A percentile compares a stretch with the other conserved stretches of the same genome.
Conservation (phyloP, 768 basidiomycete species). For the Russula sp. region DNA sequence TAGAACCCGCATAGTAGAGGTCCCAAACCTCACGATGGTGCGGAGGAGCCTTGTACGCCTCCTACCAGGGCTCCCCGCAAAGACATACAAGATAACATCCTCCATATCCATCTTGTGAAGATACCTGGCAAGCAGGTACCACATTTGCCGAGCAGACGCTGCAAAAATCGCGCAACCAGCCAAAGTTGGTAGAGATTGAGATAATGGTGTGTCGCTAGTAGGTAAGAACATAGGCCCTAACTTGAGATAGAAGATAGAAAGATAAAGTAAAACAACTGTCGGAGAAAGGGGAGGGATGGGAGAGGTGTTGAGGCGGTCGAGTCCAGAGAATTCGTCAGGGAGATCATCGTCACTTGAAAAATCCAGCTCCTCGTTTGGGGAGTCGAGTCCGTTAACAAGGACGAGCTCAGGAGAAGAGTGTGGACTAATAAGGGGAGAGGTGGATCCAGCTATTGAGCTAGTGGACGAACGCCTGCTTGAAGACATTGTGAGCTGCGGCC, state of each 20-base stretch:
- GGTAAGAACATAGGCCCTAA: constrained; percentile 62
- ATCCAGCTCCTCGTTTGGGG: constrained; percentile 30
- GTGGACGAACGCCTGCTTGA: constrained; percentile 14
- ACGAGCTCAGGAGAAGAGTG: constrained; percentile 45
- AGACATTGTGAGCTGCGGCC: constrained; percentile 5
- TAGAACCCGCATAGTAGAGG: constrained; percentile 43
- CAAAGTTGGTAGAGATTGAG: constrained; percentile 45
- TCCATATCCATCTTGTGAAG: constrained; percentile 58
- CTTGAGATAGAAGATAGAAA: constrained; percentile 61
- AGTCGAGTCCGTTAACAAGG: constrained; percentile 53
- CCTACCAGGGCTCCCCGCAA: constrained; percentile 50
- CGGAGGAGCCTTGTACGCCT: constrained; percentile 44
- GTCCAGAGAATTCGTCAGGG: constrained; percentile 29
- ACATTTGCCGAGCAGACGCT: constrained; percentile 58
- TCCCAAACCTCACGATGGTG: constrained; percentile 38
- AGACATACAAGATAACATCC: constrained; percentile 57
- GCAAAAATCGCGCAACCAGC: constrained; percentile 52
- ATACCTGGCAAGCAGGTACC: constrained; percentile 75
- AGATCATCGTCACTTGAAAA: constrained; percentile 44
- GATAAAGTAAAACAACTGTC: constrained; percentile 57
- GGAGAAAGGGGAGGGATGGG: constrained; percentile 51
- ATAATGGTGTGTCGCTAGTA: constrained; percentile 43
- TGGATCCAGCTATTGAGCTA: constrained; percentile 4
- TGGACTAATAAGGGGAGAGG: constrained; percentile 8
- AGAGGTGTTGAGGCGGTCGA: constrained; percentile 31